Conservation (phyloP, 2,329 filamentous ascomycete genomes). For the Alternaria sp. region DNA sequence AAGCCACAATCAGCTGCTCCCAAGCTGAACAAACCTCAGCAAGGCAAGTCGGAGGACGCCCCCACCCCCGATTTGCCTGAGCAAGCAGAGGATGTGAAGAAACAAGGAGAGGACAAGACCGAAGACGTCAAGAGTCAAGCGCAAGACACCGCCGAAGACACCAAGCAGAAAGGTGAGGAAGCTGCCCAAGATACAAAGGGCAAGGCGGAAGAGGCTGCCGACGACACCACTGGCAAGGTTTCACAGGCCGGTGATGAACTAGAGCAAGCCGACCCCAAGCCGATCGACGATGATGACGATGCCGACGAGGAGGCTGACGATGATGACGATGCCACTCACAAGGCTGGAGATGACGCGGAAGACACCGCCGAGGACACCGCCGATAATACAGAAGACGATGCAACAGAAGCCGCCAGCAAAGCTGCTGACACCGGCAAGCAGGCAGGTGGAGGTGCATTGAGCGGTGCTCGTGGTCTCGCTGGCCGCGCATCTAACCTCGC, state of each 20-base stretch:
- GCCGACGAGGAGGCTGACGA: constrained; percentile 36
- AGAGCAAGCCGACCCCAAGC: constrained; percentile 57
- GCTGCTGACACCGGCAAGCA: constrained; percentile 49
- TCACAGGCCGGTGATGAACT: constrained; percentile 58
- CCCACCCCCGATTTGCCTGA: constrained; percentile 49
- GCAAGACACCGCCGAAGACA: constrained; percentile 48
- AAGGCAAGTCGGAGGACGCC: constrained; percentile 45
- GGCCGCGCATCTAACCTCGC: constrained; percentile 58
- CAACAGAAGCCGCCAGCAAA: constrained; percentile 45
- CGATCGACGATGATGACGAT: constrained; percentile 55
- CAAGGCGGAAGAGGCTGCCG: constrained; percentile 46
- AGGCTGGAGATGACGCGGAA: constrained; percentile 58
- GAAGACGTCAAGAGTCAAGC: constrained; percentile 54
- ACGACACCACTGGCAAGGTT: constrained; percentile 57
- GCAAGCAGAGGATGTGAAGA: constrained; percentile 51
- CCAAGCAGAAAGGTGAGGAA: constrained; percentile 41
- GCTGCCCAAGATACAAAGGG: constrained; percentile 51
- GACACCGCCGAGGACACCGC: constrained; percentile 47
- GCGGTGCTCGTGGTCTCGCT: constrained; percentile 57
- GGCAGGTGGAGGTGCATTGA: constrained; percentile 52
- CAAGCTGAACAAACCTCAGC: constrained; percentile 54
- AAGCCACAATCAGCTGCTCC: constrained; percentile 54
- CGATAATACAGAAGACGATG: constrained; percentile 55
- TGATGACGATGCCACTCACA: constrained; percentile 54
- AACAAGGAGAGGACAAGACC: constrained; percentile 47